Base-by-base conservation (phyloP, 306 rosid species). In the Sicyos baderoa region DNA sequence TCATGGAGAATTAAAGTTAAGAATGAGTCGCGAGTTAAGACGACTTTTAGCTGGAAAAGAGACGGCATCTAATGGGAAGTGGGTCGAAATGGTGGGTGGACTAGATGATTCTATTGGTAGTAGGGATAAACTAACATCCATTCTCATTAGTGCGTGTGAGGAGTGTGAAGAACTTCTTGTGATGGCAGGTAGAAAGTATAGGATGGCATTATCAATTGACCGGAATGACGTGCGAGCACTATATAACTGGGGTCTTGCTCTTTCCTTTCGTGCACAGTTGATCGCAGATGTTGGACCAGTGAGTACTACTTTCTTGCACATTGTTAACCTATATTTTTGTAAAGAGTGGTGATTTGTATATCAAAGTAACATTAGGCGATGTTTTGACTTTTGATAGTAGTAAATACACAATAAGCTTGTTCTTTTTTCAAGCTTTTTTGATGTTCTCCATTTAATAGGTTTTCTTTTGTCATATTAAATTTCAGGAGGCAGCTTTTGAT, bases 231-330 rank as follows among this genome's bases (percentile, higher is more conserved):
- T 80, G 70, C 79, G 97, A 72, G 91, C 99, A 21, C 79, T 93
- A 16, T 93, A 93, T 82, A 93, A 93, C 55, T 93, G 99, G 99
- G 99, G 99, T 65, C 96, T 93, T 72, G 99, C 99, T 71, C 97
- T 93, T 69, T 85, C 88, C 70, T 88, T 89, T 77, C 96, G 99
- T 55, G 99, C 90, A 57, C 98, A 93, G 57, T 79, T 93, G 83
- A 85, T 93, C 54, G 85, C 97, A 16, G 97, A 93, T 70, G 86
- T 93, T 73, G 99, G 97, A 58, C 97, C 96, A 47, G 99, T 93
- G 88, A 53, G 91, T 76, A 64, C 64, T 81, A 40, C 70, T 35
- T 8, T 37, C 78, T 55, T 65, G 45, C 49, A 21, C 54, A 27
- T 56, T n/a, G 54, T 65, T 60, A 58, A n/a, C 60, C 53, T 70